Evolutionary conservation across 1,284 basidiomycete genomes (phyloP).

Genomic region (Sphaerobolus stellatus): DNA sequence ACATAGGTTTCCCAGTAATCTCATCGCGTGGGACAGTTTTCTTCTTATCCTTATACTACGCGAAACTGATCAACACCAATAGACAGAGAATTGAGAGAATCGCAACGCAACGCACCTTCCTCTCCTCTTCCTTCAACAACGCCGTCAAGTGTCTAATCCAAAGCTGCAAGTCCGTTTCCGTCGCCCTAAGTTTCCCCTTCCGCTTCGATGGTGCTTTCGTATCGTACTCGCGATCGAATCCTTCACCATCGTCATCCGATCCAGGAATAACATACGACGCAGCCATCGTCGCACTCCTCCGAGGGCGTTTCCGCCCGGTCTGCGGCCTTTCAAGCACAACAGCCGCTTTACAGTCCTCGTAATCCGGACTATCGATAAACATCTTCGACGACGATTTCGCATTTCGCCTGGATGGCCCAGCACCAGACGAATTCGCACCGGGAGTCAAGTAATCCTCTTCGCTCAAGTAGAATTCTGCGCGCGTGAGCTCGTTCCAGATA

Average conservation of each 20-base stretch:
- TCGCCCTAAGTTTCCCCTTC: slow-evolving; percentile 34
- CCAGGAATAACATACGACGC: slow-evolving; percentile 65
- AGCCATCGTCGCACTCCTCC: slow-evolving; percentile 52
- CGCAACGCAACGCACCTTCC: slow-evolving; percentile 54
- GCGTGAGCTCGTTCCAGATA: slow-evolving; percentile 58
- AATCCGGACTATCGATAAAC: no score
- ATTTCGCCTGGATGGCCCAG: not conserved
- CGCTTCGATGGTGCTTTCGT: not conserved
- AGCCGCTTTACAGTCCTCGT: not conserved
- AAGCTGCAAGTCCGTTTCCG: slow-evolving; percentile 57
- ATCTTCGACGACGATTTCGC: no score
- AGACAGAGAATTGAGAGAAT: not conserved
- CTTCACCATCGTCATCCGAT: slow-evolving; percentile 65
- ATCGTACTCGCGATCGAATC: slow-evolving; percentile 21
- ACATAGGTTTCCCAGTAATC: slow-evolving; percentile 43
- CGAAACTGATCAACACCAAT: slow-evolving; percentile 11
- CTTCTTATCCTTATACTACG: slow-evolving; percentile 63
- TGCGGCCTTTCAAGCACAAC: not conserved
- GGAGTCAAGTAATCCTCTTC: slow-evolving; percentile 60
- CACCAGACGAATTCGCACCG: not conserved
- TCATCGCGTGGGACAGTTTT: slow-evolving; percentile 48
- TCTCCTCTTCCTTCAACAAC: slow-evolving; percentile 60
- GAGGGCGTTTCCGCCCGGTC: slow-evolving; percentile 52
- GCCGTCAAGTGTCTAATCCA: slow-evolving; percentile 65
- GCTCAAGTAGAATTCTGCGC: slow-evolving; percentile 60